phyloP scores from a whole-genome alignment of 352 stramenopile species.

The Thalassiosira allenii region DNA sequence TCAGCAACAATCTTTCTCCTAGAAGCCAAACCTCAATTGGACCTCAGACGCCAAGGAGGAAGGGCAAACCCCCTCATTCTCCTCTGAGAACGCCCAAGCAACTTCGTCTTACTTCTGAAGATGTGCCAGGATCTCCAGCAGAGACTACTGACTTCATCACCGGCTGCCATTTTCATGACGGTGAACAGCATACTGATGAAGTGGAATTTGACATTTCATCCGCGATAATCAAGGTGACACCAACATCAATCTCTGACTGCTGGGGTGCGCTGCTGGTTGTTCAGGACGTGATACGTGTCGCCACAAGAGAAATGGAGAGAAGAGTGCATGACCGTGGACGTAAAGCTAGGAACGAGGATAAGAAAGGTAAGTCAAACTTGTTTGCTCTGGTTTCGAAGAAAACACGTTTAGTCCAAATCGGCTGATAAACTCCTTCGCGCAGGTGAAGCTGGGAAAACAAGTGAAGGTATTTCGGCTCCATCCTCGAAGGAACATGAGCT shows the following conservation, averaged over 20 bases:
- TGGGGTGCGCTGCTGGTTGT: constrained; percentile 63
- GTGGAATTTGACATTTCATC: constrained; percentile 80
- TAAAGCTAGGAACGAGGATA: constrained; percentile 61
- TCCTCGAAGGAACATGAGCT: not conserved
- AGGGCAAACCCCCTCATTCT: constrained; percentile 3
- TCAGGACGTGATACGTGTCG: constrained; percentile 72
- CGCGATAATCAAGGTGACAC: constrained; percentile 75
- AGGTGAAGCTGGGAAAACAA: too few species aligned
- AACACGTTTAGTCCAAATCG: too few species aligned
- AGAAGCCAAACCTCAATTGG: not conserved
- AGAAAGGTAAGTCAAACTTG: constrained; percentile 46
- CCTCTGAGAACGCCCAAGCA: constrained; percentile 44
- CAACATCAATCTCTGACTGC: constrained; percentile 81
- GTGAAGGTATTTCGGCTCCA: too few species aligned
- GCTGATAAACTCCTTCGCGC: too few species aligned
- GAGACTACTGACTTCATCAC: constrained; percentile 33
- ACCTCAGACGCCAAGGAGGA: constrained; percentile 32
- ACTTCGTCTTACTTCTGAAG: constrained; percentile 20
- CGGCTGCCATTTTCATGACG: constrained; percentile 70
- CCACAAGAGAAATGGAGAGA: constrained; percentile 82
- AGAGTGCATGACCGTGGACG: constrained; percentile 81
- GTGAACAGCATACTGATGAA: constrained; percentile 74
- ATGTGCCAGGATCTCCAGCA: not conserved
- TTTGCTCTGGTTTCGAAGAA: too few species aligned
- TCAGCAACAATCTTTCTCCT: not conserved